phyloP scores from a whole-genome alignment of 139 green algal genomes.

The Edaphochlamys debaryana region DNA sequence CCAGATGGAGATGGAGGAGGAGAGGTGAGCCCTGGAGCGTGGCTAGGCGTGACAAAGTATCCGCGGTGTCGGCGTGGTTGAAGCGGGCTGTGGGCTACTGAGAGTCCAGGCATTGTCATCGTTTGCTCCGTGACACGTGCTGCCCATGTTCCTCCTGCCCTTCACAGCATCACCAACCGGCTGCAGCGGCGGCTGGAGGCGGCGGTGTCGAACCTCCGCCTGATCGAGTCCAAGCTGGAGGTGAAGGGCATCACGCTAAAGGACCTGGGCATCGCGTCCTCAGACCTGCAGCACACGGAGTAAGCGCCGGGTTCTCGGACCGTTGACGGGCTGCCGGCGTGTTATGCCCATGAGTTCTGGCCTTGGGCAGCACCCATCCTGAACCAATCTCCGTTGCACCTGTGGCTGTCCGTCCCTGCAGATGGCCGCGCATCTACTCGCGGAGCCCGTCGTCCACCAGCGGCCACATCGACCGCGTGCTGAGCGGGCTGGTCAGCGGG shows the following conservation, averaged over 20 bases:
- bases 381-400: too few relatives aligned
- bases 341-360: too few relatives aligned
- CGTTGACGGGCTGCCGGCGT: too few relatives aligned
- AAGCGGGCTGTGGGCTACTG: too few relatives aligned
- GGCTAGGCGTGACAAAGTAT: too few relatives aligned
- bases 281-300: slow-evolving; percentile 34
- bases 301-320: too few relatives aligned
- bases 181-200: slow-evolving; percentile 79
- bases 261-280: slow-evolving; percentile 49
- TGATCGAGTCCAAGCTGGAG: slow-evolving; percentile 65
- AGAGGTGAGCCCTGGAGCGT: slow-evolving; percentile 77
- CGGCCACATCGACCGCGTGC: slow-evolving; percentile 14
- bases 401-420: too few relatives aligned
- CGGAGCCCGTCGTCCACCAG: slow-evolving; percentile 24
- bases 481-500: slow-evolving; percentile 1
- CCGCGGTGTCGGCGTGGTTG: too few relatives aligned
- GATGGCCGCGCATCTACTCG: slow-evolving; percentile 33
- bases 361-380: too few relatives aligned
- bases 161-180: slow-evolving; percentile 66
- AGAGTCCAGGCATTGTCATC: too few relatives aligned
- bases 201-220: slow-evolving; percentile 59
- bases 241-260: slow-evolving; percentile 49
- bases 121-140: too few relatives aligned
- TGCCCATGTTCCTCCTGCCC: too few relatives aligned
- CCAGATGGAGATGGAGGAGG: slow-evolving; percentile 74